Conservation (phyloP, 352 stramenopile genomes). For the Globisporangium carolinianum region DNA sequence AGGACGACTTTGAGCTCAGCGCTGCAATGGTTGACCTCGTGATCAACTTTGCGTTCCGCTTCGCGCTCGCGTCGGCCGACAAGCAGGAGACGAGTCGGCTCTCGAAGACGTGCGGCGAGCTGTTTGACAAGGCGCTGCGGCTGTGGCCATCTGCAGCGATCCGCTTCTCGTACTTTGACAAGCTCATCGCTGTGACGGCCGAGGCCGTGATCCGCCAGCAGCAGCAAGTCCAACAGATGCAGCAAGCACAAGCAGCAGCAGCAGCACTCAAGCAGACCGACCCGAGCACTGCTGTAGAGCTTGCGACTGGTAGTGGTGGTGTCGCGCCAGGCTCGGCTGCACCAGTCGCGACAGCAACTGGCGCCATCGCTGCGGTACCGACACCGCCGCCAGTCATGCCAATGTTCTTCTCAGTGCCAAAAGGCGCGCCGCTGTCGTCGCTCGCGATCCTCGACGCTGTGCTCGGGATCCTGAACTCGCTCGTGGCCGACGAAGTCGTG, state of each 20-base stretch:
- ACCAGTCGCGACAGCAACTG: slow-evolving; percentile 9
- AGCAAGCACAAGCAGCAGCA: not conserved
- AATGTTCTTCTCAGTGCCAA: slow-evolving; percentile 73
- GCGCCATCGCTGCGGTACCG: slow-evolving; percentile 20
- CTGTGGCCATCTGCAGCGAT: slow-evolving; percentile 82
- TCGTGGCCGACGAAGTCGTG: slow-evolving; percentile 73
- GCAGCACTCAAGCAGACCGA: slow-evolving; percentile 7
- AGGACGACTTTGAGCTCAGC: slow-evolving; percentile 87
- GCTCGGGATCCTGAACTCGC: slow-evolving; percentile 82
- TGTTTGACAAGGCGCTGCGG: slow-evolving; percentile 83
- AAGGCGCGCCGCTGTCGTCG: slow-evolving; percentile 76
- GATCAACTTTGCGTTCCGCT: slow-evolving; percentile 89
- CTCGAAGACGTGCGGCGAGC: slow-evolving; percentile 82
- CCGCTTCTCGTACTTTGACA: slow-evolving; percentile 89
- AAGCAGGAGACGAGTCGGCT: slow-evolving; percentile 85
- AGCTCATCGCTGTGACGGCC: slow-evolving; percentile 85
- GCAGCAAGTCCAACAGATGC: slow-evolving; percentile 25
- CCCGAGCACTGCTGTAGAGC: not conserved
- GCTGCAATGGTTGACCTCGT: slow-evolving; percentile 87
- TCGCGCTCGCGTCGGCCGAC: slow-evolving; percentile 82
- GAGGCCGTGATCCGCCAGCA: slow-evolving; percentile 80
- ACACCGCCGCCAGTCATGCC: slow-evolving; percentile 51
- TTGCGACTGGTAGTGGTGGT: too few species aligned
- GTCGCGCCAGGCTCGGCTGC: not conserved
- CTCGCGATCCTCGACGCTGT: slow-evolving; percentile 84